A percentile compares a stretch with the other conserved stretches of the same genome.
Conservation (phyloP, 306 rosid species). For the Lagenaria siceraria region DNA sequence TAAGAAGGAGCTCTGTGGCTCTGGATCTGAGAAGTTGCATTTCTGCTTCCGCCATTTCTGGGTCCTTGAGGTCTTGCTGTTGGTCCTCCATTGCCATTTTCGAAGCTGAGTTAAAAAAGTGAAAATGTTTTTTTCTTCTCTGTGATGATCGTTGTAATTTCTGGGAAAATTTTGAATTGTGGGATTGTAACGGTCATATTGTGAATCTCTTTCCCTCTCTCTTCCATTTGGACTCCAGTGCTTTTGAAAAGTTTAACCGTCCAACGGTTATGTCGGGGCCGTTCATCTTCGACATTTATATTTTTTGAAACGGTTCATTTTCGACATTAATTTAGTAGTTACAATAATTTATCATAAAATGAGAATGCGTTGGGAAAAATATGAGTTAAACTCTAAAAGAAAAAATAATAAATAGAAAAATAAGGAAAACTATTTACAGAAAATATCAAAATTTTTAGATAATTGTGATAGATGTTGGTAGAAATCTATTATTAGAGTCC, state of each 20-base stretch:
- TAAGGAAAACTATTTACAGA: too few species aligned
- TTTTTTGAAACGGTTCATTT: background rate
- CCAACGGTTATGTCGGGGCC: background rate
- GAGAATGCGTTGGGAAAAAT: too few species aligned
- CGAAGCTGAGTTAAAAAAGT: background rate
- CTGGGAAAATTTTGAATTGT: background rate
- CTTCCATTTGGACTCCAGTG: background rate
- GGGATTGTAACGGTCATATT: conserved; percentile 26
- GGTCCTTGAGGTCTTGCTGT: background rate
- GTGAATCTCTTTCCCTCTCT: background rate
- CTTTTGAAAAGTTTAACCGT: background rate
- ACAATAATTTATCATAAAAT: background rate
- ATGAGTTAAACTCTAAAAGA: too few species aligned
- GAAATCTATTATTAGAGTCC: too few species aligned
- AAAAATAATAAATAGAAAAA: too few species aligned
- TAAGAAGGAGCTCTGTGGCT: conserved; percentile 67
- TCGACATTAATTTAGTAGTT: background rate
- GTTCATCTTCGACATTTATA: too few species aligned
- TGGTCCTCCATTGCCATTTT: background rate
- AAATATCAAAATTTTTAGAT: too few species aligned
- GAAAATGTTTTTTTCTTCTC: background rate
- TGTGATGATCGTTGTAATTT: background rate
- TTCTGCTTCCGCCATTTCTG: conserved; percentile 33
- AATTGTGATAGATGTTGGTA: too few species aligned
- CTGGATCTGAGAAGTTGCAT: conserved; percentile 64